Evolutionary conservation across 768 basidiomycete species (phyloP).

Genomic region (Lentinula sp.): DNA sequence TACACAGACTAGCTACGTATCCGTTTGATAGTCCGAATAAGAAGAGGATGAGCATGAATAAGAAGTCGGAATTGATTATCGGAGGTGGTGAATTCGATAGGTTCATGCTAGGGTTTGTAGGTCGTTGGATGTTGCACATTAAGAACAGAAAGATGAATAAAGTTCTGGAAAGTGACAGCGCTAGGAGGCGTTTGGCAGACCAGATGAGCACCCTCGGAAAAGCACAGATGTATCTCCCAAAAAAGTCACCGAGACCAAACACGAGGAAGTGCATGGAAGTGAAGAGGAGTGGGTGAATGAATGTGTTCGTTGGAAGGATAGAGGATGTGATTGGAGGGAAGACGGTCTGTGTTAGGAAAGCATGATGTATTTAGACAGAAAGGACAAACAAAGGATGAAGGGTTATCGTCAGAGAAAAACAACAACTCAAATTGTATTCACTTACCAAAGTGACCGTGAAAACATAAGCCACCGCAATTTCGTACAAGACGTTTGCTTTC

Average conservation of each 20-base stretch:
- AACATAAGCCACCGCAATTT: conserved; percentile 68
- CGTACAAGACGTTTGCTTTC: conserved; percentile 60
- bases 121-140: conserved; percentile 77
- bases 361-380: neutral
- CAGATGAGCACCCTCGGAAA: conserved; percentile 62
- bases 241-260: conserved; percentile 68
- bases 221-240: conserved; percentile 64
- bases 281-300: conserved; percentile 78
- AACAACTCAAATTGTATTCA: neutral
- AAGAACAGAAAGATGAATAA: conserved; percentile 84
- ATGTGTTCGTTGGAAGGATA: conserved; percentile 58
- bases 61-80: conserved; percentile 67
- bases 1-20: conserved; percentile 67
- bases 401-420: neutral
- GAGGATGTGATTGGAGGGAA: conserved; percentile 84
- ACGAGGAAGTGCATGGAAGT: conserved; percentile 70
- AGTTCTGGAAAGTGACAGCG: conserved; percentile 61
- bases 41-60: conserved; percentile 71
- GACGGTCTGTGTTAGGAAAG: conserved; percentile 49
- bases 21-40: conserved; percentile 78
- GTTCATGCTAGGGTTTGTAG: conserved; percentile 11
- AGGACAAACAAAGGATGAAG: neutral
- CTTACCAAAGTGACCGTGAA: conserved; percentile 78
- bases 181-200: conserved; percentile 56
- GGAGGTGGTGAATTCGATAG: conserved; percentile 26